Base-by-base conservation (phyloP, 345 rosid genomes). In the Eucalyptus curtisii region DNA sequence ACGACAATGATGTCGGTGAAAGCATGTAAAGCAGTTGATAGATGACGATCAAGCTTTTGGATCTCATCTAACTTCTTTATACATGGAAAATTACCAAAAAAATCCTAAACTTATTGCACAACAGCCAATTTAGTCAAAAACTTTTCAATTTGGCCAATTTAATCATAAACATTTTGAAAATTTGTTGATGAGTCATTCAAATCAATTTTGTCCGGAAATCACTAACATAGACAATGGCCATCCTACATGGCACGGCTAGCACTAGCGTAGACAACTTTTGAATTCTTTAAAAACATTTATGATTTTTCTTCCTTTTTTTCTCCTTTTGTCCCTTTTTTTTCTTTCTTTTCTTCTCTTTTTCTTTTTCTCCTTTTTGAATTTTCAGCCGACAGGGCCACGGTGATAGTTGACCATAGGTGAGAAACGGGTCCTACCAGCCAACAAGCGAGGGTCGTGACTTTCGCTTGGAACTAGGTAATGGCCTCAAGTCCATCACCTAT, bases 311-410 rank as follows among this genome's bases (percentile, higher is more conserved):
- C 10, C 9, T 4, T n/a, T 30, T 50, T 50, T 50, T 50, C 20
- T 8, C 4, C 22, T 17, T 52, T 52, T 0, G 4, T 20, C 33
- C 5, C 2, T n/a, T 33, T 33, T 11, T 44, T 19, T 17, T 6
- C 2, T 37, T 71, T 19, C 3, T 3, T 37, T 10, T 71, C 4
- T 7, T 30, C 8, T 14, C 31, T 2, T 17, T 33, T 31, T 8
- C 17, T 33, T 8, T 3, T 31, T 2, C 9, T 6, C 4, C 3
- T 71, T 33, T 71, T 37, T 19, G 8, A 19, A 19, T 37, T 37
- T 71, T 0, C 8, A 12, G 0, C 3, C 0, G 0, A 37, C 1
- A 20, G 0, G 47, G 5, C 27, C 42, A 17, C 0, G 2, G 27
- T 3, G 27, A 76, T 3, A 22, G 47, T 8, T 0, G 0, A 22